phyloP scores from a whole-genome alignment of 352 stramenopile genomes.

The Saprolegnia parasitica region DNA sequence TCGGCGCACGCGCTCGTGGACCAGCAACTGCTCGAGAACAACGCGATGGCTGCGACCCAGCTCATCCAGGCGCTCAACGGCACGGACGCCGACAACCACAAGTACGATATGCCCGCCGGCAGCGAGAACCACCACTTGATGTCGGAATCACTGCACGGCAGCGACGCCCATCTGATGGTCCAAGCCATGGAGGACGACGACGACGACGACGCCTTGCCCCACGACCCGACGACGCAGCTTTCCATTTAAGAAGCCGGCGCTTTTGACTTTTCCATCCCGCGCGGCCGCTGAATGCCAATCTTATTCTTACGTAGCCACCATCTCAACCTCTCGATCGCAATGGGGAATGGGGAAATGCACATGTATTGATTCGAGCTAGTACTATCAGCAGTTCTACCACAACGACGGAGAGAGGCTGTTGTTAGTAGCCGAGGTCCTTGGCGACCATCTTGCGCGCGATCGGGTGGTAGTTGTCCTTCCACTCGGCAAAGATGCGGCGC shows the following conservation, averaged over 20 bases:
- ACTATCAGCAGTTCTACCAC: not conserved
- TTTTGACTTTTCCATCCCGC: not conserved
- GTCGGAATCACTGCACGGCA: not conserved
- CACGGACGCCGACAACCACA: not conserved
- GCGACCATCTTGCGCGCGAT: slow-evolving; percentile 73
- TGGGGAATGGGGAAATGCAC: too few relatives aligned
- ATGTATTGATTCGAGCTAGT: too few relatives aligned
- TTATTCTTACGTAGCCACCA: not conserved
- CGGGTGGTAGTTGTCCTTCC: slow-evolving; percentile 48
- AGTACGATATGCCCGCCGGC: not conserved
- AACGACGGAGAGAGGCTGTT: not conserved
- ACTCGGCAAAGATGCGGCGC: slow-evolving; percentile 23
- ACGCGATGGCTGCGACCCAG: not conserved
- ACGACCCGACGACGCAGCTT: not conserved
- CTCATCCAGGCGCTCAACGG: not conserved
- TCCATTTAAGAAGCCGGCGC: not conserved
- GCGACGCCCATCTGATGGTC: not conserved
- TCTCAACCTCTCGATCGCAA: too few relatives aligned
- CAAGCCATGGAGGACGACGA: not conserved
- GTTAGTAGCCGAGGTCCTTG: slow-evolving; percentile 28
- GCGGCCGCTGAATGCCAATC: not conserved
- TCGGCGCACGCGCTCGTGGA: too few relatives aligned
- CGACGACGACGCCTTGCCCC: not conserved
- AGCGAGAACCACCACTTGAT: not conserved
- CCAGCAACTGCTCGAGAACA: not conserved